Percentiles rank a stretch among this genome's conserved stretches.
These are phyloP conservation scores for Cutaneotrichosporon sp. DNA, from an alignment of 1,284 basidiomycete genomes.

Conservation along the genomic window DNA sequence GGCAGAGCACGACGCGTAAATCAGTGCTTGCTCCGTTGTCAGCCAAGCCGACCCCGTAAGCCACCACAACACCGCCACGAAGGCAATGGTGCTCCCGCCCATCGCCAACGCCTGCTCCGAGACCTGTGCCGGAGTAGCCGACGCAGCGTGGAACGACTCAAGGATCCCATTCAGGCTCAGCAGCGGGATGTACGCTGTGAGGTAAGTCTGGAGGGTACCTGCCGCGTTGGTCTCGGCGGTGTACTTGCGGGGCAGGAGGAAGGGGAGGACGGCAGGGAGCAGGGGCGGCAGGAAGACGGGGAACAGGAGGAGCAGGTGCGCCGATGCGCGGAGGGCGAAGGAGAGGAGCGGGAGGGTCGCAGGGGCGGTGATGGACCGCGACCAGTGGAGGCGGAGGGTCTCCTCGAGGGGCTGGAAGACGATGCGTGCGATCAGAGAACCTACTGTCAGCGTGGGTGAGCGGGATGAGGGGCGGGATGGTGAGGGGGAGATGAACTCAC, in stretches of 20 bases:
- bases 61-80: constrained; percentile 29
- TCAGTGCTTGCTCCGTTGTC: constrained; percentile 59
- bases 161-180: constrained; percentile 84
- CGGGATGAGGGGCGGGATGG: not conserved
- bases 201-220: constrained; percentile 70
- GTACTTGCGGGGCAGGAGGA: constrained; percentile 73
- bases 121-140: constrained; percentile 57
- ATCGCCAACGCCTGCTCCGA: constrained; percentile 42
- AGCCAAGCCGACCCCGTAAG: not conserved
- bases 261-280: constrained; percentile 65
- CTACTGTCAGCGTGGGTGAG: constrained; percentile 55
- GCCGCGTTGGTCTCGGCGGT: constrained; percentile 70
- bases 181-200: constrained; percentile 77
- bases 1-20: constrained; percentile 65
- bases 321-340: constrained; percentile 68
- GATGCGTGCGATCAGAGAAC: constrained; percentile 85
- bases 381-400: constrained; percentile 82
- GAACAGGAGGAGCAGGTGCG: constrained; percentile 69
- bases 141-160: constrained; percentile 83
- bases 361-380: constrained; percentile 55
- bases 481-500: constrained; percentile 59
- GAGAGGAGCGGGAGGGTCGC: constrained; percentile 44
- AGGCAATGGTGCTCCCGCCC: constrained; percentile 36
- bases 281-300: constrained; percentile 73
- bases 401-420: constrained; percentile 93